Conservation (phyloP, 495 filamentous ascomycete genomes). For the Talaromyces proteolyticus region DNA sequence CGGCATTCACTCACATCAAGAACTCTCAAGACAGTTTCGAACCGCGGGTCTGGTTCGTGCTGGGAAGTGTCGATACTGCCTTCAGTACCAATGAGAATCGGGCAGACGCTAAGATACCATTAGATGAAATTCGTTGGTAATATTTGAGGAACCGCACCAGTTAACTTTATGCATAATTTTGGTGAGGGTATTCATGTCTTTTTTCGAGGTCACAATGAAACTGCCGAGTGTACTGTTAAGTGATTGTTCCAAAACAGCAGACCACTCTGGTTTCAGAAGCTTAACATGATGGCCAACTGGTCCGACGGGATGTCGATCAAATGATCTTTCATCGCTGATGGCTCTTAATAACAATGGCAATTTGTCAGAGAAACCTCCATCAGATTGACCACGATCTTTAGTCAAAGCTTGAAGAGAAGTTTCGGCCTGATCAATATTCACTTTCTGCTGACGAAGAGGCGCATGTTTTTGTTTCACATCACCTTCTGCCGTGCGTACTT, state of each 20-base stretch:
- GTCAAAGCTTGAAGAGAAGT: constrained; percentile 38
- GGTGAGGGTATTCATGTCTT: constrained; percentile 58
- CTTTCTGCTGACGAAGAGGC: constrained; percentile 22
- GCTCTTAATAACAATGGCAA: constrained; percentile 58
- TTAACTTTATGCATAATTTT: constrained; percentile 54
- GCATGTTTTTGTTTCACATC: constrained; percentile 17
- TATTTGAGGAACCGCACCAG: constrained; percentile 33
- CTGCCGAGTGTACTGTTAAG: constrained; percentile 58
- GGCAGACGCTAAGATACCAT: constrained; percentile 33
- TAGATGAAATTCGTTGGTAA: constrained; percentile 11
- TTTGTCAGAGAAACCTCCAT: constrained; percentile 50
- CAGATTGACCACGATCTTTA: constrained; percentile 45
- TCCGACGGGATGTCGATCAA: constrained; percentile 68
- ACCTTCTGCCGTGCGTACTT: constrained; percentile 29
- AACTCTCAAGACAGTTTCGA: constrained; percentile 71
- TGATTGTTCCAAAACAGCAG: constrained; percentile 69
- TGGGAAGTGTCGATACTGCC: constrained; percentile 52
- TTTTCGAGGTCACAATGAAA: constrained; percentile 75
- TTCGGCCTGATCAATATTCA: constrained; percentile 39
- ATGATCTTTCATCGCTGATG: constrained; percentile 62
- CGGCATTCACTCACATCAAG: constrained; percentile 47
- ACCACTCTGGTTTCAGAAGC: constrained; percentile 76
- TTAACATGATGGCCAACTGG: constrained; percentile 74
- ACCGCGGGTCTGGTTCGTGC: constrained; percentile 65
- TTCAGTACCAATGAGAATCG: constrained; percentile 61